Conservation (phyloP, 225 moss, liverwort and hornwort species). For the Ulota crispa region DNA sequence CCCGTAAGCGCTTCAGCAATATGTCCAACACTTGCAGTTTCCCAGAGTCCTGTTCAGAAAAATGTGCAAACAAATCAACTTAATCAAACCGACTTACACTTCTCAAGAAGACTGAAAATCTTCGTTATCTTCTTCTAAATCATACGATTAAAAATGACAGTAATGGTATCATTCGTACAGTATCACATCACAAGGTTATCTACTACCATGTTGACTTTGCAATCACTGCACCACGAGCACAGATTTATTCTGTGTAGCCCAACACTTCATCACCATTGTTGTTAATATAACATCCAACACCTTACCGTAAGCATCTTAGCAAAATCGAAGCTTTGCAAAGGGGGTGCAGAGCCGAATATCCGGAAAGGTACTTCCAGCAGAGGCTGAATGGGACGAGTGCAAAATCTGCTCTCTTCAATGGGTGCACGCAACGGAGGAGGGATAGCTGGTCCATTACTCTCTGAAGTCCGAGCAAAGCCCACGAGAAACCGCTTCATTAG, state of each 20-base stretch:
- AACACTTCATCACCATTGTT: not conserved
- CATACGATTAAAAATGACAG: not conserved
- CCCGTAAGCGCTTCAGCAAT: conserved; percentile 76
- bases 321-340: conserved; percentile 89
- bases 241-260: not conserved
- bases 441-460: conserved; percentile 60
- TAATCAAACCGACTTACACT: not conserved
- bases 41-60: conserved; percentile 68
- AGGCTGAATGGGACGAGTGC: conserved; percentile 55
- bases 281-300: not conserved
- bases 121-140: not conserved
- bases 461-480: conserved; percentile 76
- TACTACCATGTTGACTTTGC: not conserved
- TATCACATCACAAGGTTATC: not conserved
- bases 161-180: not conserved
- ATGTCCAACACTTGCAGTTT: conserved; percentile 79
- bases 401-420: conserved; percentile 57
- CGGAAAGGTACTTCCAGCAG: conserved; percentile 68
- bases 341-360: conserved; percentile 89
- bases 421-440: conserved; percentile 55
- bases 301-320: conserved; percentile 94
- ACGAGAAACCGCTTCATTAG: conserved; percentile 64
- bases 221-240: not conserved
- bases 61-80: not conserved
- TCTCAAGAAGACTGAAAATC: not conserved